Evolutionary conservation across 768 basidiomycete species (phyloP).

Genomic region (Coprinopsis cinerea): DNA sequence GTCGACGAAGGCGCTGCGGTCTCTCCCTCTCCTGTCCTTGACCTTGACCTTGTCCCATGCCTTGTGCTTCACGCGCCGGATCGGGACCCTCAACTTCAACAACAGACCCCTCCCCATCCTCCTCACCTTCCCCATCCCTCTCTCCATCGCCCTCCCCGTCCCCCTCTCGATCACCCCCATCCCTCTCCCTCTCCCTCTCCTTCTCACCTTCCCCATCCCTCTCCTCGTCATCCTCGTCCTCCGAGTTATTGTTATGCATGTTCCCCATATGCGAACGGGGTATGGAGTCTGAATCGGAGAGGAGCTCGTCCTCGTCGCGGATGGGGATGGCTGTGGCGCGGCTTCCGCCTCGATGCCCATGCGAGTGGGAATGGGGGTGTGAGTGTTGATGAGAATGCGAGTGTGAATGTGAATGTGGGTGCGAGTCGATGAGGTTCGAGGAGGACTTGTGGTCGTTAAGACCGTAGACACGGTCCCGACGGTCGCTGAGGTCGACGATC

Average conservation of each 20-base stretch:
- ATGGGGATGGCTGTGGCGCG: too few relatives aligned
- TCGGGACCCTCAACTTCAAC: too few relatives aligned
- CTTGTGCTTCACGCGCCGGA: too few relatives aligned
- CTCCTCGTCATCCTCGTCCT: slow-evolving; percentile 24
- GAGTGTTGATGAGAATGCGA: too few relatives aligned
- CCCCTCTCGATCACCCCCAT: neutral
- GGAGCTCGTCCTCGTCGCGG: too few relatives aligned
- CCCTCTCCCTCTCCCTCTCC: neutral
- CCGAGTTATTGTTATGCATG: slow-evolving; percentile 22
- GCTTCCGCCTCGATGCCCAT: too few relatives aligned
- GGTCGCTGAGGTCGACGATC: slow-evolving; percentile 46
- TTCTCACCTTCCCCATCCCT: slow-evolving; percentile 22
- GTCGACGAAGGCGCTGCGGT: too few relatives aligned
- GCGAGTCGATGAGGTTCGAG: neutral
- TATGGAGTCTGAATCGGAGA: neutral
- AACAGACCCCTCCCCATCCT: too few relatives aligned
- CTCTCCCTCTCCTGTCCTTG: too few relatives aligned
- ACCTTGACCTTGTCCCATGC: slow-evolving; percentile 14
- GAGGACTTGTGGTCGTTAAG: slow-evolving; percentile 18
- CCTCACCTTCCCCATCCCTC: neutral
- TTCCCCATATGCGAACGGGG: neutral
- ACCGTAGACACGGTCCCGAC: slow-evolving; percentile 23
- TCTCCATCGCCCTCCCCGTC: slow-evolving; percentile 4
- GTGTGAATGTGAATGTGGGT: too few relatives aligned
- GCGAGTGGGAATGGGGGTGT: too few relatives aligned